Evolutionary conservation across 257 asterid species (phyloP).

Genomic region (Gentiana macrophylla): DNA sequence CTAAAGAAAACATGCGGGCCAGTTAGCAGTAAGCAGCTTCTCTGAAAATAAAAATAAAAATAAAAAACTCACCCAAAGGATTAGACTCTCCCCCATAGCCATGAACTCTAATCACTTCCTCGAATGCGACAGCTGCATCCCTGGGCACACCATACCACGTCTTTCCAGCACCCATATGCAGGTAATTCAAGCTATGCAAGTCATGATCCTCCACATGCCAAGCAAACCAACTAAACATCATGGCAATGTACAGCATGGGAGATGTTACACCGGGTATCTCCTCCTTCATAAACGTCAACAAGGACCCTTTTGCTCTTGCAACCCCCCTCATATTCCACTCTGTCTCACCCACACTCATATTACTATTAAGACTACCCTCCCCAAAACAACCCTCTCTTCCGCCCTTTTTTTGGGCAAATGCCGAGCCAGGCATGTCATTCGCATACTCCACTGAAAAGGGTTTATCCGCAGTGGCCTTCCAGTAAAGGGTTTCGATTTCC

Average conservation of each 20-base stretch:
- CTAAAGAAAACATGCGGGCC: background rate
- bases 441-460: slow-evolving; percentile 96
- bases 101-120: slow-evolving; percentile 86
- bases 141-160: slow-evolving; percentile 98
- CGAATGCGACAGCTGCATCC: slow-evolving; percentile 91
- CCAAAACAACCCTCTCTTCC: slow-evolving; percentile 30
- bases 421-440: slow-evolving; percentile 99
- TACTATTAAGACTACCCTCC: slow-evolving; percentile 10
- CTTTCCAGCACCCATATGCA: slow-evolving; percentile 83
- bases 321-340: slow-evolving; percentile 98
- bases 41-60: background rate
- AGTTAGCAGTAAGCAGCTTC: background rate
- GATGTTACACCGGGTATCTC: slow-evolving; percentile 98
- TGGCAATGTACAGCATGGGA: slow-evolving; percentile 96
- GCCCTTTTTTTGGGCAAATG: slow-evolving; percentile 42
- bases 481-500: slow-evolving; percentile 74
- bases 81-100: slow-evolving; percentile 97
- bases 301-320: slow-evolving; percentile 75
- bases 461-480: slow-evolving; percentile 94
- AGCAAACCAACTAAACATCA: slow-evolving; percentile 99
- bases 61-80: slow-evolving; percentile 64
- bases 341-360: slow-evolving; percentile 59
- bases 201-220: slow-evolving; percentile 99
- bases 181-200: slow-evolving; percentile 94
- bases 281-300: slow-evolving; percentile 95